Percentiles rank a stretch among this genome's conserved stretches.
phyloP scores from a whole-genome alignment of 106 monocot genomes.

The Dendrobium chrysotoxum region DNA sequence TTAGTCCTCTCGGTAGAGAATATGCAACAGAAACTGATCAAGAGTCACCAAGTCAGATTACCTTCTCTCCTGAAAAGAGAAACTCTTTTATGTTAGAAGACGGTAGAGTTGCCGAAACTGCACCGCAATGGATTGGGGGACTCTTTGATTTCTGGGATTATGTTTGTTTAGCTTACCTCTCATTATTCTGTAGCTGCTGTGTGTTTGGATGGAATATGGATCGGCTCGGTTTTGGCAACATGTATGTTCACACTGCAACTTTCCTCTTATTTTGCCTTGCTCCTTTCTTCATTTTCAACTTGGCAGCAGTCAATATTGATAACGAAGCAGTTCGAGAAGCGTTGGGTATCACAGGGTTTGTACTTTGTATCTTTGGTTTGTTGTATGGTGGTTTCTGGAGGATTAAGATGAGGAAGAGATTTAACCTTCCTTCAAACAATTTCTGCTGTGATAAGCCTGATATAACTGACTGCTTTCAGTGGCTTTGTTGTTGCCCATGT shows the following conservation, averaged over 20 bases:
- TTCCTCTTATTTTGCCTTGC: conserved; percentile 19
- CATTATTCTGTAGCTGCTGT: conserved; percentile 16
- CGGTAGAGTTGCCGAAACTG: neutral
- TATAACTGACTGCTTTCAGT: conserved; percentile 18
- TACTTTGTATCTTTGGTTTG: conserved; percentile 17
- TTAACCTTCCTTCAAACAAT: conserved; percentile 11
- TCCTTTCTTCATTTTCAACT: conserved; percentile 21
- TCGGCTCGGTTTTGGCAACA: conserved; percentile 18
- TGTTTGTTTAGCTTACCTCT: conserved; percentile 12
- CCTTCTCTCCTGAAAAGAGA: neutral
- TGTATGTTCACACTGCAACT: neutral
- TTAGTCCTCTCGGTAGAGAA: conserved; percentile 18
- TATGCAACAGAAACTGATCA: conserved; percentile 9
- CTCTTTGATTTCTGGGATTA: conserved; percentile 21
- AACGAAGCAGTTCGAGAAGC: conserved; percentile 11
- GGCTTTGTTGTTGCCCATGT: conserved; percentile 19
- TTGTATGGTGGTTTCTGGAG: conserved; percentile 22
- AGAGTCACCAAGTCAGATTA: neutral
- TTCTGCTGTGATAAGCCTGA: conserved; percentile 11
- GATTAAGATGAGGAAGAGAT: conserved; percentile 25
- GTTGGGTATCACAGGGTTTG: conserved; percentile 9
- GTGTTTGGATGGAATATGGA: conserved; percentile 23
- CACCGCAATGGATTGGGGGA: conserved; percentile 13
- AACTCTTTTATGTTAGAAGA: conserved; percentile 2
- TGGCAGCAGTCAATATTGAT: conserved; percentile 17